Evolutionary conservation across 306 rosid genomes (phyloP), one percentile per base, ranked within the genome.

Genomic region (Oemleria cerasiformis): DNA sequence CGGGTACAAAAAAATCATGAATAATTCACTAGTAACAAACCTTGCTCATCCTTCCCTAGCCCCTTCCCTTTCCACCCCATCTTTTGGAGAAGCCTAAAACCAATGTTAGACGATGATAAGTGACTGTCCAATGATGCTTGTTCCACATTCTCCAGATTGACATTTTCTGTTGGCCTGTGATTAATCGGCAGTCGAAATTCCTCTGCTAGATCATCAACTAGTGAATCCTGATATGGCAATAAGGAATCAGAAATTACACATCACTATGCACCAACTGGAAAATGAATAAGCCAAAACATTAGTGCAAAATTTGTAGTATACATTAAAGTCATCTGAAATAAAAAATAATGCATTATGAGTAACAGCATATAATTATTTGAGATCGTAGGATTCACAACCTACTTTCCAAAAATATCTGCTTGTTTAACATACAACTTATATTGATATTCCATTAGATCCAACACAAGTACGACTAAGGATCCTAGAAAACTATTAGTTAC

Each of bases 51-150:
- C 83, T 94, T 91, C 81, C 97, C 99, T 15, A 94, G 95, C 68
- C 99, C 99, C 74, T 89, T 94, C 69, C 99, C 99, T 79, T 94
- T 94, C 99, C 99, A 94, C 36, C 99, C 99, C 97, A 94, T 94
- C 77, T 94, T 94, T 77, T 94, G 97, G 64, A 94, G 99, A 82
- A 94, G 99, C 90, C 87, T 86, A 84, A 86, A 94, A 23, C 99
- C 99, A 72, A 91, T 45, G 80, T 94, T 94, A 55, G 97, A 89
- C 8, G 99, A 91, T 20, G 87, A 67, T 79, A 94, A 77, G 21
- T 91, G 95, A 20, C 87, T 87, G 73, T 94, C 99, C 38, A 89
- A 75, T 17, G 99, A 94, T 59, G 99, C 99, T 81, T 91, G 97
- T 78, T 94, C 99, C 75, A 91, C 97, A 58, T 94, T 79, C 21